Base-by-base conservation (phyloP, 176 grass and related monocot genomes). In the Poa annua region DNA sequence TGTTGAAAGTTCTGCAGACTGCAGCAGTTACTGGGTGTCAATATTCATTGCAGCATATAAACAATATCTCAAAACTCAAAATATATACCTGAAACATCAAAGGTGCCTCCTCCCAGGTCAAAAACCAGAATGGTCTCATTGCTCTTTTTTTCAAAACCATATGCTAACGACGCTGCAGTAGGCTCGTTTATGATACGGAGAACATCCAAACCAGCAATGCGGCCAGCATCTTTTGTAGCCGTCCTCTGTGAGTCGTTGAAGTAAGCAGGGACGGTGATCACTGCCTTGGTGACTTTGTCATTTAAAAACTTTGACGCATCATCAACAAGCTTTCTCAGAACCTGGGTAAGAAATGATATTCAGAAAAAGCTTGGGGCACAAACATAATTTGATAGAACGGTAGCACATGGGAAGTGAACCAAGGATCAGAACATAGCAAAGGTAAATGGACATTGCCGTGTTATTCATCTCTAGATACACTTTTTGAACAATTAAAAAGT, bases 181-280 rank as follows among this genome's bases (percentile, higher is more conserved):
- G 92, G 89, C 39, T 92, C 92, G 44, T 94, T 92, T 82, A 94
- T 94, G 44, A 94, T 94, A 33, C 92, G 89, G 20, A 94, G 92
- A 80, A 92, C 92, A 79, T 94, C 92, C 74, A 94, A 39, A 8
- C 89, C 89, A 16, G 92, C 87, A 88, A 94, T 94, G 33, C 89
- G 87, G 11, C 89, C 92, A 90, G 92, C 92, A 86, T 94, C 92
- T 79, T 94, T 92, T 49, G 92, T 94, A 44, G 92, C 87, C 17
- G 89, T 94, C 82, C 92, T 94, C 73, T 94, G 92, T 1, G 92
- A 94, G 16, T 94, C 92, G 34, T 94, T 94, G 49, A 94, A 92
- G 34, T 94, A 94, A 17, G 87, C 87, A 41, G 89, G 92, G 29
- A 92, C 89, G 35, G 92, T 92, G 75, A 94, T 85, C 41, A 94